A percentile compares a stretch with the other conserved stretches of the same genome.
These are phyloP conservation scores for Orbilia blumenaviensis DNA, from an alignment of 2,329 filamentous ascomycete genomes.

Conservation along the genomic window DNA sequence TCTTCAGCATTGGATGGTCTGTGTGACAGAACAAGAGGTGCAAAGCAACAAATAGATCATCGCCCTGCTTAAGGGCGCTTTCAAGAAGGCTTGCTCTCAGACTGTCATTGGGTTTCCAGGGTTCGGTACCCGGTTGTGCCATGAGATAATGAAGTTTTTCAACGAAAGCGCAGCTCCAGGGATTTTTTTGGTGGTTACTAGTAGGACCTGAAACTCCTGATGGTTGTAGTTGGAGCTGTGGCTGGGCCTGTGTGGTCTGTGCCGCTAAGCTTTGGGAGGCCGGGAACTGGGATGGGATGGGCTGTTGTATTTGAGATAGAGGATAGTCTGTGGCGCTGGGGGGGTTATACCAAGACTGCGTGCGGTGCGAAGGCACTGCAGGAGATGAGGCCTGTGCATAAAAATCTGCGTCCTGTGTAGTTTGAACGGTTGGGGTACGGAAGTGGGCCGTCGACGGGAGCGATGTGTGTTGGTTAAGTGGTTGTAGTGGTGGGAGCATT, in stretches of 20 bases:
- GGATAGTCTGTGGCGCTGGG: not conserved
- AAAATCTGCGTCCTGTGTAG: not conserved
- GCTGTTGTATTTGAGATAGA: not conserved
- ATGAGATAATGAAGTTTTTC: constrained; percentile 27
- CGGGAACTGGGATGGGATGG: constrained; percentile 2
- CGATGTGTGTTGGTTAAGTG: constrained; percentile 1
- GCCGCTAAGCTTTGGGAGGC: not conserved
- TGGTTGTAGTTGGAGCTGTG: constrained; percentile 4
- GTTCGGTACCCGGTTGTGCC: constrained; percentile 6
- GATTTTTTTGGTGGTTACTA: not conserved
- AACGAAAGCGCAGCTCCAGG: constrained; percentile 18
- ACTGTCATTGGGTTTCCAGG: constrained; percentile 28
- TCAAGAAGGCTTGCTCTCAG: constrained; percentile 39
- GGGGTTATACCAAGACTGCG: not conserved
- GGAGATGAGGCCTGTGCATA: not conserved
- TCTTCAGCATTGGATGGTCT: constrained; percentile 21
- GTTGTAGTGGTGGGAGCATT: constrained; percentile 37
- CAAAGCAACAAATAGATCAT: constrained; percentile 38
- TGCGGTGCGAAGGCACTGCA: not conserved
- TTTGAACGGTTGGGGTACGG: not conserved
- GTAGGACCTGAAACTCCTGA: not conserved
- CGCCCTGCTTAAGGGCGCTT: constrained; percentile 32
- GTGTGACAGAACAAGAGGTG: constrained; percentile 37
- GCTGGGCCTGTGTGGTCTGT: not conserved
- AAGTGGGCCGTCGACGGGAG: constrained; percentile 10